Conservation (phyloP, 805 yeast species). For the Cyberlindnera mycetangii region DNA sequence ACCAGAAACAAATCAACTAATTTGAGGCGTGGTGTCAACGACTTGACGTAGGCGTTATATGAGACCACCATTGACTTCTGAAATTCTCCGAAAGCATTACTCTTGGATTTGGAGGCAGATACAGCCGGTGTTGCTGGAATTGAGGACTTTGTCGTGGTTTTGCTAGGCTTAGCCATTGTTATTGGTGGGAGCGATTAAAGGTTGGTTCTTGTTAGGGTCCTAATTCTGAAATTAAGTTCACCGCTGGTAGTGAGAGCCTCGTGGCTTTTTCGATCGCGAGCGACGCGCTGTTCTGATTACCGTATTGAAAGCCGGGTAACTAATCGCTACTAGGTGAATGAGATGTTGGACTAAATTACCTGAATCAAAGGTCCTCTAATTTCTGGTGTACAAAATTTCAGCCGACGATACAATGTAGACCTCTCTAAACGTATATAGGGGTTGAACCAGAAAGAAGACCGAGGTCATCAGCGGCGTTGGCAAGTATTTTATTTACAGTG, state of each 20-base stretch:
- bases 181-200: neutral
- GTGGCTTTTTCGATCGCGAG: neutral
- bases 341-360: too few relatives aligned
- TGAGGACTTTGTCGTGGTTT: neutral
- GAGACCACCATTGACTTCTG: slow-evolving; percentile 31
- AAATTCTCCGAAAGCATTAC: slow-evolving; percentile 29
- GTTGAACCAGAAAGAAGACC: too few relatives aligned
- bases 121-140: slow-evolving; percentile 1
- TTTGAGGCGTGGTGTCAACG: slow-evolving; percentile 44
- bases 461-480: too few relatives aligned
- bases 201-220: neutral
- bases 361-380: too few relatives aligned
- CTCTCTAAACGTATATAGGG: too few relatives aligned
- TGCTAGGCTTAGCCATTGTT: slow-evolving; percentile 4
- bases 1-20: slow-evolving; percentile 75
- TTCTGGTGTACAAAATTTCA: too few relatives aligned
- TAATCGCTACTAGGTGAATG: too few relatives aligned
- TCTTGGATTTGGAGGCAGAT: slow-evolving; percentile 4
- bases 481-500: too few relatives aligned
- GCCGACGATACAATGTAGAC: too few relatives aligned
- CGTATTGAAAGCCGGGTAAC: too few relatives aligned
- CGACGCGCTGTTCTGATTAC: neutral
- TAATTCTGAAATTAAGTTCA: too few relatives aligned
- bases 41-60: slow-evolving; percentile 31
- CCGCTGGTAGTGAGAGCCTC: too few relatives aligned